A percentile compares a stretch with the other conserved stretches of the same genome.
Conservation (phyloP, 345 rosid genomes). For the Psidium friedrichsthalianum region DNA sequence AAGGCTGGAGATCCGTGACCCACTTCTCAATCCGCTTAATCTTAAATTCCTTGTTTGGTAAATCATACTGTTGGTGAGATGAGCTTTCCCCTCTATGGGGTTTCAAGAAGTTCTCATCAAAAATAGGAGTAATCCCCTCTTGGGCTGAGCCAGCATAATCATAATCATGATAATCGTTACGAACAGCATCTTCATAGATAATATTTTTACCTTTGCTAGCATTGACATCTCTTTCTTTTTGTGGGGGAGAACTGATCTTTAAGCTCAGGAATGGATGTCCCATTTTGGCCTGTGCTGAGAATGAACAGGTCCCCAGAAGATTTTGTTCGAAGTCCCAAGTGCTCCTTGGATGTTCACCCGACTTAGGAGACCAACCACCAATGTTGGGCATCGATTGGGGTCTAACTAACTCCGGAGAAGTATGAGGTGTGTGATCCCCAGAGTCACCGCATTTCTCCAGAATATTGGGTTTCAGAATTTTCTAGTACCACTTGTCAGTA, state of each 20-base stretch:
- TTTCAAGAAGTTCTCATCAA: slow-evolving; percentile 29
- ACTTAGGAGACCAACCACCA: slow-evolving; percentile 9
- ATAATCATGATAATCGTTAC: slow-evolving; percentile 37
- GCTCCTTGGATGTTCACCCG: slow-evolving; percentile 20
- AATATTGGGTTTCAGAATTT: slow-evolving; percentile 24
- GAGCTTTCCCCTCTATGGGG: slow-evolving; percentile 35
- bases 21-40: slow-evolving; percentile 74
- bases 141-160: slow-evolving; percentile 45
- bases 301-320: slow-evolving; percentile 50
- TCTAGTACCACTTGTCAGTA: slow-evolving; percentile 37
- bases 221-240: slow-evolving; percentile 20
- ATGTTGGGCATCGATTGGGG: slow-evolving; percentile 53
- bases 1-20: slow-evolving; percentile 74
- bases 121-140: slow-evolving; percentile 63
- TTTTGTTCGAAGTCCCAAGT: slow-evolving; percentile 30
- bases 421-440: slow-evolving; percentile 25
- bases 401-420: slow-evolving; percentile 25
- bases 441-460: slow-evolving; percentile 30
- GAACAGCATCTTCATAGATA: slow-evolving; percentile 24
- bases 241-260: slow-evolving; percentile 12
- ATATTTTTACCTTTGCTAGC: slow-evolving; percentile 13
- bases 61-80: slow-evolving; percentile 22
- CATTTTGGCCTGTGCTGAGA: slow-evolving; percentile 23
- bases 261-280: slow-evolving; percentile 20
- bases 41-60: slow-evolving; percentile 52